Conservation (phyloP, 768 basidiomycete species). For the Podaxis sp. region DNA sequence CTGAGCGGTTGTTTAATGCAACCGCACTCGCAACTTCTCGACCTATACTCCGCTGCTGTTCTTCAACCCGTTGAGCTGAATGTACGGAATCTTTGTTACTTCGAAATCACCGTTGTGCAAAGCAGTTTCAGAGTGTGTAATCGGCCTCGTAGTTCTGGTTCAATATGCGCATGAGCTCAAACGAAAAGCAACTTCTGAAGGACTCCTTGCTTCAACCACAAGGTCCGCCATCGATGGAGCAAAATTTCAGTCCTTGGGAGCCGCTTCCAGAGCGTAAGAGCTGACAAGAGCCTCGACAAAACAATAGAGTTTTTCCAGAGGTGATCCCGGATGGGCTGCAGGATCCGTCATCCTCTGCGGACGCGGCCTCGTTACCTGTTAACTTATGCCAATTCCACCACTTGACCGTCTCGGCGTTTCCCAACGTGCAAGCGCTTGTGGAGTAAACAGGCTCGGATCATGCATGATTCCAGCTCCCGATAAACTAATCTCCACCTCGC, state of each 20-base stretch:
- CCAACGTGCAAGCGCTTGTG: neutral
- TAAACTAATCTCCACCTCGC: too few species aligned
- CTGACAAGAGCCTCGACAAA: too few species aligned
- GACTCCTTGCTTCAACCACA: neutral
- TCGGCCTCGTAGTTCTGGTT: neutral
- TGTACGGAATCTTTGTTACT: neutral
- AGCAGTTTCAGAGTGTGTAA: neutral
- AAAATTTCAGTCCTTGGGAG: neutral
- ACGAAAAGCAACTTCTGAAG: neutral
- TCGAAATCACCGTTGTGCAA: neutral
- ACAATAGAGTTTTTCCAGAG: neutral
- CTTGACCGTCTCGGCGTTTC: neutral
- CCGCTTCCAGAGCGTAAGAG: too few species aligned
- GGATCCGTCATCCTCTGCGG: too few species aligned
- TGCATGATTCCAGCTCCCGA: neutral
- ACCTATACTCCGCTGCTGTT: too few species aligned
- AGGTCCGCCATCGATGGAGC: neutral
- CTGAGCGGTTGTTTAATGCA: too few species aligned
- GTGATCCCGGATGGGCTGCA: neutral
- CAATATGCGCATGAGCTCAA: neutral
- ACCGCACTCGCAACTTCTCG: too few species aligned
- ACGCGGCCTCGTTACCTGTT: too few species aligned
- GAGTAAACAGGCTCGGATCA: neutral
- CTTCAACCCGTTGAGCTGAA: too few species aligned
- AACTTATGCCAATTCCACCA: neutral